Base-by-base conservation (phyloP, 495 filamentous ascomycete species). In the Chaetomium tenue region DNA sequence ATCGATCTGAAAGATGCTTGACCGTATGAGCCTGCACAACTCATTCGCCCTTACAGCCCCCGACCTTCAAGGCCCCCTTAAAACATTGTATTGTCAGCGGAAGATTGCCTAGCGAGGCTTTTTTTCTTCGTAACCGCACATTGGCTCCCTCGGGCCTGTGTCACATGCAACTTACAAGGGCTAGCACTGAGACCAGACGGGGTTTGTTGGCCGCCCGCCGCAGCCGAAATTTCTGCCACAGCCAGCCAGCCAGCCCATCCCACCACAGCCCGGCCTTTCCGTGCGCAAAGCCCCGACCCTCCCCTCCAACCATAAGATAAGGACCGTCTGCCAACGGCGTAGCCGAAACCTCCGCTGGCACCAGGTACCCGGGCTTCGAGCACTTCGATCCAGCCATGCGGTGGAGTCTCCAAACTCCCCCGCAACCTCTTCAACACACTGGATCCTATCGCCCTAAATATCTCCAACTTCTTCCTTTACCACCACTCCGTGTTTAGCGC, bases 391-490 rank as follows among this genome's bases (percentile, higher is more conserved):
- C 60, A 75, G 67, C 67, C 68, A 77, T 77, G 75, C 72, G 72
- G 75, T 72, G 75, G 75, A 77, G 75, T 73, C 52, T 50, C 59
- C 40, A 65, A 63, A 68, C 75, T 75, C 75, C 71, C 53, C 71
- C 63, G 75, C 72, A 71, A 54, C 63, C 61, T 46, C 63, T 44
- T 58, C 56, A 65, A 52, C 77, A 80, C 65, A 58, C 79, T 81
- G 79, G 79, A 81, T 81, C 72, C 76, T 66, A 70, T 77, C 76
- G 70, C 73, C 7, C 66, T 70, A 58, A 55, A 70, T 57, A 63
- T 69, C 54, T 65, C 64, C 37, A 58, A 66, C 63, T 63, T 70
- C 56, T 56, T 65, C 46, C 51, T 55, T 54, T 39, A 68, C 63
- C 66, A 65, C 46, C 66, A 60, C 18, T 58, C 63, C 50, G 66